Conservation (phyloP, 129 eudicot species). For the Flaveria bidentis region DNA sequence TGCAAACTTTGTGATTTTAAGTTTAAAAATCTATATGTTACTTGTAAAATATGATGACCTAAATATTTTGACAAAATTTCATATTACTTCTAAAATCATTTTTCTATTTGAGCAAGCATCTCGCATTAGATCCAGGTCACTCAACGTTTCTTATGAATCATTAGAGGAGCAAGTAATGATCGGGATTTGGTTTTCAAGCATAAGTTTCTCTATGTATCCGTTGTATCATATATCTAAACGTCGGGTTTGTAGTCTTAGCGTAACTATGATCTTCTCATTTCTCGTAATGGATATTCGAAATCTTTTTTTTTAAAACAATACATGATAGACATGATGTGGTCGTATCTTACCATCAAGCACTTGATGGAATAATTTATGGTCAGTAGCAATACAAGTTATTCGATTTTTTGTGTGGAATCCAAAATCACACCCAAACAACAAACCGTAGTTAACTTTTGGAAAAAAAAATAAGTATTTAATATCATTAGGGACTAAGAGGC, state of each 20-base stretch:
- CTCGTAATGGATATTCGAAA: too few species aligned
- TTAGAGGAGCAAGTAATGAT: too few species aligned
- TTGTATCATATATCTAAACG: too few species aligned
- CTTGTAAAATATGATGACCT: neutral
- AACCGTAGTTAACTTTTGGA: slow-evolving; percentile 2
- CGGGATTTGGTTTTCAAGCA: too few species aligned
- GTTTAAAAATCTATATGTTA: neutral
- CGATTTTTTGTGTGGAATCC: slow-evolving; percentile 15
- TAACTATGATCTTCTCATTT: too few species aligned
- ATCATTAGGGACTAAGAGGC: slow-evolving; percentile 2
- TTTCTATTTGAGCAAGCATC: too few species aligned
- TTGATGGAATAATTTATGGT: neutral
- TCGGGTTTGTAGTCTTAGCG: too few species aligned
- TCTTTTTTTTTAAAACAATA: too few species aligned
- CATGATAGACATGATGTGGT: neutral
- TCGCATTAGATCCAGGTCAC: too few species aligned
- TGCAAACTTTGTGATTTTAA: neutral
- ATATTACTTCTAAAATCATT: neutral
- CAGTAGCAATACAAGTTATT: neutral
- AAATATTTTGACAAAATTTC: neutral
- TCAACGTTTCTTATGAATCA: too few species aligned
- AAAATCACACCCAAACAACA: neutral
- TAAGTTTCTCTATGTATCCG: too few species aligned
- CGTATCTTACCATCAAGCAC: neutral
- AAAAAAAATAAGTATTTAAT: neutral